Percentiles rank a stretch among this genome's conserved stretches.
These are phyloP conservation scores for Cercospora sp. DNA, from an alignment of 2,329 filamentous ascomycete genomes.

Conservation along the genomic window DNA sequence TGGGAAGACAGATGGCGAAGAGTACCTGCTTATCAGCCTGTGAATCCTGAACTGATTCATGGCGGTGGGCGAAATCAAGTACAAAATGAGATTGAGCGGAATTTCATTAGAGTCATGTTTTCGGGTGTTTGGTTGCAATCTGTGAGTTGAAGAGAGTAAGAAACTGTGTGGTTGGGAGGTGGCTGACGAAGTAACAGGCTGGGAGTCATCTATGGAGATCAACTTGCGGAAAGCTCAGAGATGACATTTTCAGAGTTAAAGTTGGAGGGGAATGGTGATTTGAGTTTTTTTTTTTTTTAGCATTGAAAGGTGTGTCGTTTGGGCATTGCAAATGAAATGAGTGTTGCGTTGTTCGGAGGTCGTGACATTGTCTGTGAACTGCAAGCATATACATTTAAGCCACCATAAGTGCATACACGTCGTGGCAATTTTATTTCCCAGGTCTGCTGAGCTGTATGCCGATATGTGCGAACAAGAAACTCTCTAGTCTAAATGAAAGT, in stretches of 20 bases:
- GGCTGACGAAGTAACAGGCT: conserved; percentile 36
- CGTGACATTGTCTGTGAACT: neutral
- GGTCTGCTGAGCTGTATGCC: no score
- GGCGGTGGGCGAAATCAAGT: conserved; percentile 49
- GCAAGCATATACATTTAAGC: no score
- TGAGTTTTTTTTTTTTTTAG: conserved; percentile 5
- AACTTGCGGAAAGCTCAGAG: conserved; percentile 53
- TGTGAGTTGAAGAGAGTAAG: conserved; percentile 42
- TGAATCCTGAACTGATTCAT: conserved; percentile 44
- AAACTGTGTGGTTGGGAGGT: neutral
- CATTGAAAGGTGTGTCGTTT: neutral
- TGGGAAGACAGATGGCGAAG: conserved; percentile 54
- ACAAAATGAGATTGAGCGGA: conserved; percentile 47
- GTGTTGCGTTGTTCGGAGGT: neutral
- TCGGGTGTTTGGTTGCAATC: conserved; percentile 46
- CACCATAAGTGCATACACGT: no score
- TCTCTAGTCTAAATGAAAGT: no score
- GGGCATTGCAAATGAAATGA: neutral
- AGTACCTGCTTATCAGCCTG: conserved; percentile 51
- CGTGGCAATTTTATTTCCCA: no score
- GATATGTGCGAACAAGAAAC: neutral
- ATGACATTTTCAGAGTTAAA: conserved; percentile 53
- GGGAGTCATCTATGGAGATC: conserved; percentile 52
- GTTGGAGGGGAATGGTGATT: conserved; percentile 54
- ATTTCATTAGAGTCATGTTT: conserved; percentile 55